A percentile compares a stretch with the other conserved stretches of the same genome.
Conservation (phyloP, 2,329 filamentous ascomycete genomes). For the Coniosporium tulheliwenetii region DNA sequence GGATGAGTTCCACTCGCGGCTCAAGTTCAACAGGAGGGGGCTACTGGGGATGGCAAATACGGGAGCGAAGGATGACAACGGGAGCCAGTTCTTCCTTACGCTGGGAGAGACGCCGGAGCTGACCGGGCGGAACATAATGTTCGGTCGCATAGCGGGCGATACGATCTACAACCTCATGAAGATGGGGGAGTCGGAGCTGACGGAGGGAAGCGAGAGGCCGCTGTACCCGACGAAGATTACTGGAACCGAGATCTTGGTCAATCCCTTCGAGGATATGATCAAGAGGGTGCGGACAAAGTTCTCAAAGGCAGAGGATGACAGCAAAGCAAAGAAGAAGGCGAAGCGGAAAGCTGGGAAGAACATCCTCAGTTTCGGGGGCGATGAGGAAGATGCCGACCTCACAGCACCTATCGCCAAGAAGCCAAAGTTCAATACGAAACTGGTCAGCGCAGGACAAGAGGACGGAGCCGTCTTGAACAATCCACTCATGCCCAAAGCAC, state of each 20-base stretch:
- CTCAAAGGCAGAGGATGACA: slow-evolving; percentile 19
- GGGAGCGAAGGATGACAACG: slow-evolving; percentile 61
- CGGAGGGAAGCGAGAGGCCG: slow-evolving; percentile 62
- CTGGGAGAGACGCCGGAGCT: slow-evolving; percentile 70
- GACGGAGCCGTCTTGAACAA: slow-evolving; percentile 9
- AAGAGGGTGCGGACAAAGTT: slow-evolving; percentile 39
- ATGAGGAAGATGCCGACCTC: slow-evolving; percentile 44
- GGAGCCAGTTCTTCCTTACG: slow-evolving; percentile 95
- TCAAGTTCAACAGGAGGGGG: slow-evolving; percentile 86
- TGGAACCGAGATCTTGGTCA: slow-evolving; percentile 58
- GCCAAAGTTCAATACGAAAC: slow-evolving; percentile 61
- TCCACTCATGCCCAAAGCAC: slow-evolving; percentile 8
- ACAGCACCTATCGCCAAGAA: slow-evolving; percentile 52
- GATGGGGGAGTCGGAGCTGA: slow-evolving; percentile 77
- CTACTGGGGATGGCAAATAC: slow-evolving; percentile 94
- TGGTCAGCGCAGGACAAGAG: slow-evolving; percentile 37
- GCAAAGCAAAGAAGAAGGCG: slow-evolving; percentile 30
- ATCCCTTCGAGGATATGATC: slow-evolving; percentile 70
- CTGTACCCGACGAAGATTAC: slow-evolving; percentile 73
- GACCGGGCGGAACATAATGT: slow-evolving; percentile 80
- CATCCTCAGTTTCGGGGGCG: slow-evolving; percentile 58
- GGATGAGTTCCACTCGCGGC: slow-evolving; percentile 81
- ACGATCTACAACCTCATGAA: slow-evolving; percentile 93
- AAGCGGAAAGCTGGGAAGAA: slow-evolving; percentile 65
- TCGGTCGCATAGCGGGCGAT: slow-evolving; percentile 81